A percentile compares a stretch with the other conserved stretches of the same genome.
Evolutionary conservation across 805 yeast species (phyloP).

Genomic region (Teunomyces gatunensis): DNA sequence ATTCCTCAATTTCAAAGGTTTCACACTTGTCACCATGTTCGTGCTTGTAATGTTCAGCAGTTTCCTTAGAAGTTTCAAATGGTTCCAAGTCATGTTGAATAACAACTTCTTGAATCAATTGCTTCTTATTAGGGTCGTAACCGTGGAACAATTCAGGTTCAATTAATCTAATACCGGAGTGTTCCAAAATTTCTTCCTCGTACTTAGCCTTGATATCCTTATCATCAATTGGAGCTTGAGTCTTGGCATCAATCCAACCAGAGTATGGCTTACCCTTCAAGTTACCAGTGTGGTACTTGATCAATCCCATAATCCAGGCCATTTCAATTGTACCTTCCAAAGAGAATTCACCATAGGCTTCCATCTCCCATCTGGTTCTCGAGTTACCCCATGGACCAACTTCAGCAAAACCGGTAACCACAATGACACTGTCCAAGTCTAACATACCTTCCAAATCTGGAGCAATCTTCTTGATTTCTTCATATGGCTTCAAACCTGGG

Average conservation of each 20-base stretch:
- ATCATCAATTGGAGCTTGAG: constrained; percentile 90
- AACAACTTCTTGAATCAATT: constrained; percentile 91
- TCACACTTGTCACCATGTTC: constrained; percentile 95
- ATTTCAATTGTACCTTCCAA: constrained; percentile 97
- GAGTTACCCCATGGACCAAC: constrained; percentile 99
- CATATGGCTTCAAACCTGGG: constrained; percentile 82
- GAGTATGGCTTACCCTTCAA: constrained; percentile 87
- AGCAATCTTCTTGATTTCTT: constrained; percentile 63
- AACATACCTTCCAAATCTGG: constrained; percentile 85
- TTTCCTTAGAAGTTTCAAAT: constrained; percentile 90
- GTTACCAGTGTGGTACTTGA: constrained; percentile 90
- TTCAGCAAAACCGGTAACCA: constrained; percentile 97
- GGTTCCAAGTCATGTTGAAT: constrained; percentile 96
- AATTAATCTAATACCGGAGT: constrained; percentile 93
- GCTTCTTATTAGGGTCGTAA: constrained; percentile 92
- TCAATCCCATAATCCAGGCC: constrained; percentile 99
- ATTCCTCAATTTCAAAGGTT: constrained; percentile 79
- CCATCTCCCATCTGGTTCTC: constrained; percentile 99
- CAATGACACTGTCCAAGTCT: constrained; percentile 88
- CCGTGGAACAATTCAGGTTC: constrained; percentile 95
- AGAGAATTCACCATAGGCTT: constrained; percentile 89
- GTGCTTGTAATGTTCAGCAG: constrained; percentile 90
- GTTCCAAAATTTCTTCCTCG: constrained; percentile 84
- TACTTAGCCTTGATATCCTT: constrained; percentile 89
- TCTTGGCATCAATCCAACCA: constrained; percentile 97